These are phyloP conservation scores for Vanderwaltozyma polyspora DNA, from an alignment of 805 yeast species.

Conservation along the genomic window DNA sequence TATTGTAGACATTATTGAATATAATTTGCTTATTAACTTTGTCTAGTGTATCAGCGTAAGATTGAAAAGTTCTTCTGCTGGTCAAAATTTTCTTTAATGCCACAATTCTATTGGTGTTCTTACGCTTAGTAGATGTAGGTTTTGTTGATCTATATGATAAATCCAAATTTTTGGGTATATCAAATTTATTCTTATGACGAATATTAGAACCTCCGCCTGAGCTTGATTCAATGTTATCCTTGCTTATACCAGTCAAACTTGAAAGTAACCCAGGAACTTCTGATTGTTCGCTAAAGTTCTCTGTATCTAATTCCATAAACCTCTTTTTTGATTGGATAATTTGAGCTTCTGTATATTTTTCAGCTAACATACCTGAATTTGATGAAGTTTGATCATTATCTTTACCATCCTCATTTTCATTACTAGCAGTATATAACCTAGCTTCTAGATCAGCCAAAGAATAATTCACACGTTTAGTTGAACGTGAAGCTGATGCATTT, in stretches of 20 bases:
- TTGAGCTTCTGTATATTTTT: constrained; percentile 21
- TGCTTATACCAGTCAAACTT: constrained; percentile 22
- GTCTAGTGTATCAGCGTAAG: constrained; percentile 24
- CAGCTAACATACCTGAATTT: constrained; percentile 5
- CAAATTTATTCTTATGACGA: constrained; percentile 15
- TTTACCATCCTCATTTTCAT: constrained; percentile 5
- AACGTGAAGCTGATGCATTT: constrained; percentile 14
- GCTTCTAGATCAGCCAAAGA: constrained; percentile 27
- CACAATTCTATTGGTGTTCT: constrained; percentile 23
- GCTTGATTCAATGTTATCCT: constrained; percentile 20
- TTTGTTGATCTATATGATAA: constrained; percentile 26
- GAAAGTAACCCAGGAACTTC: constrained; percentile 24
- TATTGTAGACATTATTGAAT: constrained; percentile 23
- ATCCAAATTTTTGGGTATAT: constrained; percentile 21
- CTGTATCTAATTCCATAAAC: constrained; percentile 26
- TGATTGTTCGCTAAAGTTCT: constrained; percentile 17
- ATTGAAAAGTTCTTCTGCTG: constrained; percentile 22
- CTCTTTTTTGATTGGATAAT: constrained; percentile 23
- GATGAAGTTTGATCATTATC: neutral
- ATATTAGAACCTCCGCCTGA: neutral
- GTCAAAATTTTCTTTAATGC: constrained; percentile 23
- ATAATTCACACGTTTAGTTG: constrained; percentile 25
- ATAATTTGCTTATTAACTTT: constrained; percentile 23
- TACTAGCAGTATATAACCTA: constrained; percentile 15
- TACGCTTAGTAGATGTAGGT: constrained; percentile 22